Conservation (phyloP, 257 asterid genomes). For the Solanum commersonii region DNA sequence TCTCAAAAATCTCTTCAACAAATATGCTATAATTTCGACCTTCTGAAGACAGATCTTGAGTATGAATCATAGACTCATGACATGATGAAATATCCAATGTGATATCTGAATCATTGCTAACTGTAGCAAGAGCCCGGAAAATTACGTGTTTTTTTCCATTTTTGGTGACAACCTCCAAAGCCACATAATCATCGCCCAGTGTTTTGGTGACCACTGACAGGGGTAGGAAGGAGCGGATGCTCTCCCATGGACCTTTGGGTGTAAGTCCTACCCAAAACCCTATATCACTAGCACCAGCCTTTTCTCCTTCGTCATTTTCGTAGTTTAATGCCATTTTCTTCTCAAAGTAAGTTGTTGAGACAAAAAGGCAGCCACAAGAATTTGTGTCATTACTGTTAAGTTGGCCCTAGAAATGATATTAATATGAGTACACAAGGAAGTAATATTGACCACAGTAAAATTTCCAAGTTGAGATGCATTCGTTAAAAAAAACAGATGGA, state of each 20-base stretch:
- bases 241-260: conserved; percentile 88
- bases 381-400: conserved; percentile 25
- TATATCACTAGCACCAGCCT: conserved; percentile 49
- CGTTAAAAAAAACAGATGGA: not conserved
- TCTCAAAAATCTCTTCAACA: conserved; percentile 59
- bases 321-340: conserved; percentile 48
- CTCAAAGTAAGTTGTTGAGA: conserved; percentile 76
- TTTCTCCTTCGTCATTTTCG: conserved; percentile 34
- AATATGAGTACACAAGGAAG: conserved; percentile 3
- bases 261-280: conserved; percentile 89
- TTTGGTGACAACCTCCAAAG: conserved; percentile 69
- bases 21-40: conserved; percentile 20
- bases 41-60: conserved; percentile 28
- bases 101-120: conserved; percentile 80
- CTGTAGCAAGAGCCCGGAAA: conserved; percentile 70
- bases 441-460: conserved; percentile 1
- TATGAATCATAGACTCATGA: conserved; percentile 24
- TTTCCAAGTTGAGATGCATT: not conserved
- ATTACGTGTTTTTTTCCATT: conserved; percentile 83
- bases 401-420: conserved; percentile 51
- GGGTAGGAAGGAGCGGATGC: conserved; percentile 91
- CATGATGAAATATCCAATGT: conserved; percentile 58
- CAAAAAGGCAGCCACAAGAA: conserved; percentile 48
- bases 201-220: conserved; percentile 65
- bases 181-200: conserved; percentile 70